Percentiles rank a stretch among this genome's conserved stretches.
Conservation (phyloP, 2,329 filamentous ascomycete genomes). For the Xylaria sp. region DNA sequence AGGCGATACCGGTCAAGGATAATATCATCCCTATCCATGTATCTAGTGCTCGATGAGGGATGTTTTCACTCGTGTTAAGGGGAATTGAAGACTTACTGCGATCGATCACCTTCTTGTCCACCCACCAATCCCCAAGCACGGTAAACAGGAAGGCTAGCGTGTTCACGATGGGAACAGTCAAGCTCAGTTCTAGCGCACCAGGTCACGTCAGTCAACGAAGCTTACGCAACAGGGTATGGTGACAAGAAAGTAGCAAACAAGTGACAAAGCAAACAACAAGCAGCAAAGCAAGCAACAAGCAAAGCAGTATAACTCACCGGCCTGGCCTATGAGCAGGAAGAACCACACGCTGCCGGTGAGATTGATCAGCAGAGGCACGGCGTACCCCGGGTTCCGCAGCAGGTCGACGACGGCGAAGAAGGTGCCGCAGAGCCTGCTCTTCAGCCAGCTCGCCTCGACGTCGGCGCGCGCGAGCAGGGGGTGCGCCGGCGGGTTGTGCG, state of each 20-base stretch:
- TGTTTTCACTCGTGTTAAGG: not conserved
- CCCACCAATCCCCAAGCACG: constrained; percentile 93
- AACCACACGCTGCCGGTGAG: constrained; percentile 97
- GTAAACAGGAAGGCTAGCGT: constrained; percentile 96
- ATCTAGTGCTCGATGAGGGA: constrained; percentile 41
- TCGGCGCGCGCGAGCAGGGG: constrained; percentile 63
- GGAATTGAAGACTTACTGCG: constrained; percentile 67
- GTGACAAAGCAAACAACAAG: too few relatives aligned
- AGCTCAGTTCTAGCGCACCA: constrained; percentile 76
- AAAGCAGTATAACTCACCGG: constrained; percentile 71
- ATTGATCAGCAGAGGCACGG: constrained; percentile 85
- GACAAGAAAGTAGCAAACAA: not conserved
- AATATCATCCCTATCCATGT: constrained; percentile 49
- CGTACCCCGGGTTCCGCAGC: constrained; percentile 83
- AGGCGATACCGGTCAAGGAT: constrained; percentile 47
- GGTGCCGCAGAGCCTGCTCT: constrained; percentile 69
- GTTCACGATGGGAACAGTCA: constrained; percentile 95
- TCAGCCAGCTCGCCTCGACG: constrained; percentile 69
- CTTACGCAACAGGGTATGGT: not conserved
- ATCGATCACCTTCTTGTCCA: constrained; percentile 89
- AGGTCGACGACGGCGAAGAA: constrained; percentile 83
- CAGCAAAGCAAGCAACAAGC: not conserved
- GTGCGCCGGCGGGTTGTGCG: constrained; percentile 74
- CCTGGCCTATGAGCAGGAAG: constrained; percentile 91
- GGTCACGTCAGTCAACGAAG: constrained; percentile 17